phyloP scores from a whole-genome alignment of 1,139 yeast genomes.

The Geotrichum klebahnii region DNA sequence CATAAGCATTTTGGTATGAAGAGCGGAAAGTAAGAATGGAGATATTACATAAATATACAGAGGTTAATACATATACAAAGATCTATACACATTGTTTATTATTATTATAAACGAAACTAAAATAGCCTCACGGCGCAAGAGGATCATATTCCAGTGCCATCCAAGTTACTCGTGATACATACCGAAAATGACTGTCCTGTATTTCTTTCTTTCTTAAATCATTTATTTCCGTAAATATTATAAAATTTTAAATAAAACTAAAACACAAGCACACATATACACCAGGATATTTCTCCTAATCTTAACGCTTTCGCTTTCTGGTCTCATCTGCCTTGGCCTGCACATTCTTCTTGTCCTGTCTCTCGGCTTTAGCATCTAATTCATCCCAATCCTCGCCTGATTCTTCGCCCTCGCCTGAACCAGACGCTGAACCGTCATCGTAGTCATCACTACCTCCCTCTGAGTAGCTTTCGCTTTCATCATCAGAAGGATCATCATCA shows the following conservation, averaged over 20 bases:
- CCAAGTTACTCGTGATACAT: too few relatives aligned
- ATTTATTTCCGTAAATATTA: too few relatives aligned
- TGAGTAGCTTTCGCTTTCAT: conserved; percentile 28
- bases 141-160: too few relatives aligned
- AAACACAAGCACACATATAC: too few relatives aligned
- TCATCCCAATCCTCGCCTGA: conserved; percentile 42
- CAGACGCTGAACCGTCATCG: conserved; percentile 24
- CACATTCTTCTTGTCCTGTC: conserved; percentile 30
- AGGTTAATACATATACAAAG: not conserved
- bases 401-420: conserved; percentile 34
- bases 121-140: too few relatives aligned
- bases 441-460: conserved; percentile 24
- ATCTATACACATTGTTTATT: not conserved
- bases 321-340: conserved; percentile 23
- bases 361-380: conserved; percentile 38
- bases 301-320: conserved; percentile 23
- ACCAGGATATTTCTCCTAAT: not conserved
- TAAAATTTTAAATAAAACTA: too few relatives aligned
- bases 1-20: conserved; percentile 23
- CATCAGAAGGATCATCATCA: conserved; percentile 35
- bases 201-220: not conserved
- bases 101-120: not conserved
- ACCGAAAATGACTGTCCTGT: too few relatives aligned
- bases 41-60: not conserved
- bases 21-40: conserved; percentile 15